A percentile compares a stretch with the other conserved stretches of the same genome.
Evolutionary conservation across 2,329 filamentous ascomycete species (phyloP).

Genomic region (Aureobasidium zeae): DNA sequence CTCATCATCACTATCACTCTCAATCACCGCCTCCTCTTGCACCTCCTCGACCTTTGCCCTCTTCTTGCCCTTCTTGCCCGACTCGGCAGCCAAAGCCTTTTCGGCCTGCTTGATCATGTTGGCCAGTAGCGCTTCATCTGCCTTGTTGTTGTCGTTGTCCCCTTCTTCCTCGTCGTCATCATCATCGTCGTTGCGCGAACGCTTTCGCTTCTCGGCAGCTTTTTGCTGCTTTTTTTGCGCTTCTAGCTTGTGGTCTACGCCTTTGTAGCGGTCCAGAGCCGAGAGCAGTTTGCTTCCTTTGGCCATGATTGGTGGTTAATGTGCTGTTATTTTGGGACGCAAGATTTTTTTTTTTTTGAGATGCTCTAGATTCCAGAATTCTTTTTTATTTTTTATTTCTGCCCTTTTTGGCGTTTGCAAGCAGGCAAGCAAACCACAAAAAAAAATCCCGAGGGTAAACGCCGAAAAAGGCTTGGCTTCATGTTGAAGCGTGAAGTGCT

Average conservation of each 20-base stretch:
- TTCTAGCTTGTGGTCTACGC: constrained; percentile 63
- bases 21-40: constrained; percentile 20
- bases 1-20: constrained; percentile 3
- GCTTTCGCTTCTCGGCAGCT: constrained; percentile 43
- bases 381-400: no score
- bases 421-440: no score
- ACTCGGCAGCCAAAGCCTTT: constrained; percentile 18
- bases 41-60: constrained; percentile 23
- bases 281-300: constrained; percentile 48
- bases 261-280: constrained; percentile 50
- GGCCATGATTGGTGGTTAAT: constrained; percentile 31
- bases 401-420: no score
- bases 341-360: not conserved
- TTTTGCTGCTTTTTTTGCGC: constrained; percentile 47
- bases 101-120: constrained; percentile 23
- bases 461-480: not conserved
- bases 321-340: not conserved
- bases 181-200: constrained; percentile 24
- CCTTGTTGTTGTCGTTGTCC: no score
- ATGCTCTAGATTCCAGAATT: not conserved
- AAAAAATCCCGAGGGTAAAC: not conserved
- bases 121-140: constrained; percentile 24
- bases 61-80: constrained; percentile 18
- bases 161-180: no score
- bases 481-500: no score